A percentile compares a stretch with the other conserved stretches of the same genome.
These are phyloP conservation scores for Coprinellus micaceus DNA, from an alignment of 768 basidiomycete genomes.

Conservation along the genomic window DNA sequence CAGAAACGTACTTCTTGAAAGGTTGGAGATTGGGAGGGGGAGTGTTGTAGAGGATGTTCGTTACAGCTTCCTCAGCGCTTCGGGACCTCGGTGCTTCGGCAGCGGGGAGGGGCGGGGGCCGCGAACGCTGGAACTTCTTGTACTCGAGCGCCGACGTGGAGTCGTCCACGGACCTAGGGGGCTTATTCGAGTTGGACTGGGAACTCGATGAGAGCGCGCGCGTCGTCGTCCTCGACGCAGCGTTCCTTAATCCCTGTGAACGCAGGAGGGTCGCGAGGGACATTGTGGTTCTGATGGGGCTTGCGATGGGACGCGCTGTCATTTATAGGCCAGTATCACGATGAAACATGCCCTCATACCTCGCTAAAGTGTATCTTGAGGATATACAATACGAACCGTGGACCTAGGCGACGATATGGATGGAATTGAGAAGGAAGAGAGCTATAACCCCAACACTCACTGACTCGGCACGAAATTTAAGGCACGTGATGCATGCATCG, in stretches of 20 bases:
- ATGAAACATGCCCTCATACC: no score
- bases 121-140: conserved; percentile 64
- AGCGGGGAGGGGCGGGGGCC: conserved; percentile 81
- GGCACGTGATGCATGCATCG: no score
- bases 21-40: conserved; percentile 88
- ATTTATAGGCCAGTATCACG: no score
- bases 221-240: conserved; percentile 20
- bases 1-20: conserved; percentile 73
- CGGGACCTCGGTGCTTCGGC: conserved; percentile 82
- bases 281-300: conserved; percentile 1
- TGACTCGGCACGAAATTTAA: no score
- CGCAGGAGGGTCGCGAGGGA: conserved; percentile 5
- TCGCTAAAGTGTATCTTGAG: no score
- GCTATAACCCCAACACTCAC: no score
- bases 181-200: conserved; percentile 28
- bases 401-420: no score
- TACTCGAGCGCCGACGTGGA: conserved; percentile 95
- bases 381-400: no score
- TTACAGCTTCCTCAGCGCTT: conserved; percentile 93
- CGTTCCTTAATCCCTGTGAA: conserved; percentile 21
- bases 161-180: conserved; percentile 79
- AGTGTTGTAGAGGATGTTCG: conserved; percentile 96
- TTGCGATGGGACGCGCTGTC: no score
- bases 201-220: conserved; percentile 40
- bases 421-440: no score